These are phyloP conservation scores for Diaporthe destruens DNA, from an alignment of 2,329 filamentous ascomycete species.

Conservation along the genomic window DNA sequence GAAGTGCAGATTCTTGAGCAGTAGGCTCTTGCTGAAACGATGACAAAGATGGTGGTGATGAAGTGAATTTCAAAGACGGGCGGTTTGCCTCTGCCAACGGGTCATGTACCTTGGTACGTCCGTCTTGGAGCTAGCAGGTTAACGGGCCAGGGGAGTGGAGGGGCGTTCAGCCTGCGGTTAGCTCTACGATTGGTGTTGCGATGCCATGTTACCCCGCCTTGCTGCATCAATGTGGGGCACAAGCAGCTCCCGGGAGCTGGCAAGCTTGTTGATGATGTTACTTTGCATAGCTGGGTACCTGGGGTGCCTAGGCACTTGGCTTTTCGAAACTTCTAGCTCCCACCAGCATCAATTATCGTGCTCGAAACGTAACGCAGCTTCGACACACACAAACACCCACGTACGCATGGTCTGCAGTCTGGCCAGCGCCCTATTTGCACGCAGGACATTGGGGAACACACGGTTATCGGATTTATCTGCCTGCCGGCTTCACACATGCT, in stretches of 20 bases:
- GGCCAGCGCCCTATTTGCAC: too few species aligned
- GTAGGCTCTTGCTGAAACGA: not conserved
- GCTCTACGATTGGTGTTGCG: conserved; percentile 14
- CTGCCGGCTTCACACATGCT: not conserved
- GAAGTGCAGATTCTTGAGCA: not conserved
- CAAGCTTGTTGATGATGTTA: conserved; percentile 31
- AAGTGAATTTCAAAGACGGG: not conserved
- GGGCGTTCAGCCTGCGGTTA: not conserved
- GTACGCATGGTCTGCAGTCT: not conserved
- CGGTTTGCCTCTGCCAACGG: not conserved
- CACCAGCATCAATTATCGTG: not conserved
- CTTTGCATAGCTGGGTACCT: conserved; percentile 22
- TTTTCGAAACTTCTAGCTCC: conserved; percentile 20
- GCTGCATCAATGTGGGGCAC: conserved; percentile 5
- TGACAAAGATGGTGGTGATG: not conserved
- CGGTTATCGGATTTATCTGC: too few species aligned
- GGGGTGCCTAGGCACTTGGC: not conserved
- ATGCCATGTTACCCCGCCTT: not conserved
- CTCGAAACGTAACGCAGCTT: not conserved
- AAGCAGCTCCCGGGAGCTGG: conserved; percentile 2
- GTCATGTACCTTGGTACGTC: conserved; percentile 13
- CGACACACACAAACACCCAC: not conserved
- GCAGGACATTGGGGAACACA: not conserved
- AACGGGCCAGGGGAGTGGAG: not conserved
- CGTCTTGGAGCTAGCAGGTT: conserved; percentile 9